Evolutionary conservation across 2,329 filamentous ascomycete species (phyloP), one percentile per base, ranked within the genome.

Genomic region (Fusarium paranaense): DNA sequence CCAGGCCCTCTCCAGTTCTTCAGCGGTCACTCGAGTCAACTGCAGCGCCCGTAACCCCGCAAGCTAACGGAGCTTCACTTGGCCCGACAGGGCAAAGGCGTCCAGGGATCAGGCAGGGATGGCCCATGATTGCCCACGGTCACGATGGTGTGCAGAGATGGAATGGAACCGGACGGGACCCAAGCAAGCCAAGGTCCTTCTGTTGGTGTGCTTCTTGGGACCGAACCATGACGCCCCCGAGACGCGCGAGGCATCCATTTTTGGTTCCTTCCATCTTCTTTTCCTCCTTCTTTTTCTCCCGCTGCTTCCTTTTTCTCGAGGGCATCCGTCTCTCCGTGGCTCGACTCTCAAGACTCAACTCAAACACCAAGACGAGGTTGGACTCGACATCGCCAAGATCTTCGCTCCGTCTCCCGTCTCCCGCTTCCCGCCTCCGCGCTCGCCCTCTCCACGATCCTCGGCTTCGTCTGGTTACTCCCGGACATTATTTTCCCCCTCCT

Each of bases 201-300:
- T 74, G 69, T 59, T 74, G 59, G 71, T 62, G 70, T 67, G 72
- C 35, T 62, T 60, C 59, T 63, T 64, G 71, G 67, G 67, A 78
- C 77, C 74, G 72, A 78, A 78, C 76, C 76, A 78, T 78, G 77
- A 78, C 76, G 73, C 76, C 76, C 76, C 76, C 42, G 66, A 50
- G 45, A 69, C 62, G 62, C 62, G 62, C 73, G 70, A 75, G 73
- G 70, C 70, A 76, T 74, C 75, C 75, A 69, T 71, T 77, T 69
- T 71, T 64, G 58, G 61, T 66, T 71, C 64, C 62, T 69, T 70
- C 58, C 62, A 70, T 68, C 33, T 71, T 68, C 52, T 64, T 72
- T 67, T 70, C 69, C 58, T 72, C 75, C 62, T 67, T 70, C 70
- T 68, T 76, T 70, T 69, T 66, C 63, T 52, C 54, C 67, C 68